phyloP scores from a whole-genome alignment of 306 rosid species.

The Gynostemma pentaphyllum region DNA sequence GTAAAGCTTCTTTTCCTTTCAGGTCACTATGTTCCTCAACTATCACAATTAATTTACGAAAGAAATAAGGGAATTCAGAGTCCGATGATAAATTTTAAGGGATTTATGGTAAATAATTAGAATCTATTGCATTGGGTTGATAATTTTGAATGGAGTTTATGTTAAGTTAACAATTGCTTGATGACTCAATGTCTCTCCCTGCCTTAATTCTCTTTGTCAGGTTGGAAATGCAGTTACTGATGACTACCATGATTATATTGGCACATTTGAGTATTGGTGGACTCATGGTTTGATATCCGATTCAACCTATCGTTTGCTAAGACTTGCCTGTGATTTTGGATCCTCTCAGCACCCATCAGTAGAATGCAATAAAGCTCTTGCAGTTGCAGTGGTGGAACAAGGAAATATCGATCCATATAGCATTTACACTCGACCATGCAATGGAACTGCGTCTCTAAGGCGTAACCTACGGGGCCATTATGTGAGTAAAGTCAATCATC shows the following conservation, averaged over 20 bases:
- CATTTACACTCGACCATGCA: constrained; percentile 70
- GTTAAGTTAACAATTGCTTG: not conserved
- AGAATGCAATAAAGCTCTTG: constrained; percentile 55
- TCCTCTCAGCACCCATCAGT: constrained; percentile 67
- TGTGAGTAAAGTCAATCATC: constrained; percentile 31
- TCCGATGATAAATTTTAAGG: constrained; percentile 75
- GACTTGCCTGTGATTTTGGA: constrained; percentile 41
- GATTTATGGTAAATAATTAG: constrained; percentile 64
- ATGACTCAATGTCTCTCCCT: not conserved
- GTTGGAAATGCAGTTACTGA: constrained; percentile 94
- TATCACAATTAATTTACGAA: constrained; percentile 59
- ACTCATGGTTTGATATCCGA: constrained; percentile 91
- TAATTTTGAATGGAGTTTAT: not conserved
- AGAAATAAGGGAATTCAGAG: constrained; percentile 56
- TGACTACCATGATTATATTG: constrained; percentile 77
- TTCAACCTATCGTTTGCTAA: constrained; percentile 56
- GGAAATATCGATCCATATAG: constrained; percentile 90
- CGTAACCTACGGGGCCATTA: constrained; percentile 65
- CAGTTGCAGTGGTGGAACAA: constrained; percentile 40
- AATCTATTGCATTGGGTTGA: constrained; percentile 4
- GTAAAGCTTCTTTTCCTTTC: constrained; percentile 12
- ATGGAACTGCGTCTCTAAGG: constrained; percentile 32
- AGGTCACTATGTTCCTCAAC: constrained; percentile 95
- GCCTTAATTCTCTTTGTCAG: constrained; percentile 22
- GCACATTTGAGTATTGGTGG: constrained; percentile 96